Conservation (phyloP, 208 protist genomes). For the Crithidia sp. region DNA sequence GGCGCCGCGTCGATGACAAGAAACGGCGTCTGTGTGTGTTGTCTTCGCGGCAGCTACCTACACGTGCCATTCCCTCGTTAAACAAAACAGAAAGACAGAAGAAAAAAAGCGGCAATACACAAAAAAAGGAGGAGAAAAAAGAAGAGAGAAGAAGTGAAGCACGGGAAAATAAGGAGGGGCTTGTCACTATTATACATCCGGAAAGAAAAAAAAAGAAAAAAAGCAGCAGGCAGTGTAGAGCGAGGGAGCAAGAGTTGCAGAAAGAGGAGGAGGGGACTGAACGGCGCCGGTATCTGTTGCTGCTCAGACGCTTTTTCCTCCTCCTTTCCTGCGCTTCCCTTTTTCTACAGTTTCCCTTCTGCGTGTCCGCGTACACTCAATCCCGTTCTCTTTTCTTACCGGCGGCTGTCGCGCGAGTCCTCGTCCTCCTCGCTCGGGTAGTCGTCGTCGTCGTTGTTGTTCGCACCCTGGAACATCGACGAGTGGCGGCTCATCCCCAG, state of each 20-base stretch:
- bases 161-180: background rate
- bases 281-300: too few species aligned
- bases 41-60: too few species aligned
- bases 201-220: conserved; percentile 15
- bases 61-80: background rate
- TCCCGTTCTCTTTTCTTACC: background rate
- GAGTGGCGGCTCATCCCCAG: conserved; percentile 43
- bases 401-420: conserved; percentile 10
- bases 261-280: background rate
- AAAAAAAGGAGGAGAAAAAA: conserved; percentile 16
- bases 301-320: background rate
- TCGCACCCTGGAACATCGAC: background rate
- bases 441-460: conserved; percentile 8
- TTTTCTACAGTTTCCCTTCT: background rate
- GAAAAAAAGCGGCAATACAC: background rate
- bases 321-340: background rate
- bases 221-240: conserved; percentile 5
- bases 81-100: conserved; percentile 7
- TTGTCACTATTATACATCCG: background rate
- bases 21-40: too few species aligned
- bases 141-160: background rate
- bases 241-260: background rate
- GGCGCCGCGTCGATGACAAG: too few species aligned
- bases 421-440: conserved; percentile 27
- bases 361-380: background rate